Percentiles rank a stretch among this genome's conserved stretches.
phyloP scores from a whole-genome alignment of 306 rosid species.

The Trifolium fragiferum region DNA sequence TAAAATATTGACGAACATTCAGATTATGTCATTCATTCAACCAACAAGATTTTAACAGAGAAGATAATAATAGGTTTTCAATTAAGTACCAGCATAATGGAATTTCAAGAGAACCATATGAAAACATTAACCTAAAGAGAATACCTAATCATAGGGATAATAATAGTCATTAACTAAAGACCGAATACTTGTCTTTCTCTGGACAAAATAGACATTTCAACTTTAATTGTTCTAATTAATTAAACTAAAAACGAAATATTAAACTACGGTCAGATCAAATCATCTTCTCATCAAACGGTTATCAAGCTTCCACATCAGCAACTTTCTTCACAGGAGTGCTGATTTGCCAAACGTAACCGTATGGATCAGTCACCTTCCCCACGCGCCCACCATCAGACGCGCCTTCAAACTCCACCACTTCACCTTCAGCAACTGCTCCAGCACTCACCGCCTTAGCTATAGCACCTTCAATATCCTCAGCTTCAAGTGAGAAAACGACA shows the following conservation, averaged over 20 bases:
- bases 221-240: constrained; percentile 1
- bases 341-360: constrained; percentile 65
- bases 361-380: constrained; percentile 76
- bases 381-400: constrained; percentile 61
- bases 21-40: no score
- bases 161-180: background rate
- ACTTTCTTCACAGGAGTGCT: constrained; percentile 39
- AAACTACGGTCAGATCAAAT: background rate
- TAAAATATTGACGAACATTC: no score
- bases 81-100: background rate
- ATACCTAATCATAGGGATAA: background rate
- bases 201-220: background rate
- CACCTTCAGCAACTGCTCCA: constrained; percentile 58
- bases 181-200: background rate
- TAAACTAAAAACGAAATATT: background rate
- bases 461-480: constrained; percentile 59
- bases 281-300: constrained; percentile 6
- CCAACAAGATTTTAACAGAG: no score
- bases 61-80: no score
- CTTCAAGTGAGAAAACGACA: constrained; percentile 59
- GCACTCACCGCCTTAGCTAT: constrained; percentile 61
- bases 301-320: constrained; percentile 36
- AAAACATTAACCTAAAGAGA: background rate
- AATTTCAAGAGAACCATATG: background rate
- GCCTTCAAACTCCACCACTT: constrained; percentile 58